Base-by-base conservation (phyloP, 2,329 filamentous ascomycete species). In the Botrytis elliptica region DNA sequence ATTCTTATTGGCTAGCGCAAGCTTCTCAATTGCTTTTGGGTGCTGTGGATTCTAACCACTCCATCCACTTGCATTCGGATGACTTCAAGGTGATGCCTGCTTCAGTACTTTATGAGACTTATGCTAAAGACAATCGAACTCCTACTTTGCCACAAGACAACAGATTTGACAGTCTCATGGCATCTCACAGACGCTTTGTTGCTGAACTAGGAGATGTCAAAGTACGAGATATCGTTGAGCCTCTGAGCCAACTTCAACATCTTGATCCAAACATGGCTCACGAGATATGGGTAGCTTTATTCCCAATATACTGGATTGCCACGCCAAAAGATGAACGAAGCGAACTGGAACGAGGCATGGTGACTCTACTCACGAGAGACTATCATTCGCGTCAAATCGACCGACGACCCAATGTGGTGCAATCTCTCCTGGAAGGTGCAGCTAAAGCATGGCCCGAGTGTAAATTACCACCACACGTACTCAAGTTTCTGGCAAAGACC, bases 1-100 rank as follows among this genome's bases (percentile, higher is more conserved):
- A 99, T 78, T 97, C 93, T 1, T 99, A 97, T 84, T 99, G 97
- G 97, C 86, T 99, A 68, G 92, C 94, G 59, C 96, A 99, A 83
- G 95, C 97, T 49, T 94, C 94, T 29, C 96, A 99, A 79, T 86
- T 99, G 59, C 89, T 99, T 73, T 89, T 99, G 76, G 95, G 96
- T 25, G 95, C 93, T 10, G 88, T 98, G 60, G 96, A 99, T 81
- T 91, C 93, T 86, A 93, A 92, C 77, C 88, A 88, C n/a, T 86
- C 88, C 22, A 89, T 94, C 44, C 92, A 94, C 77, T 86, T 99
- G 70, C 91, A 98, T 78, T 81, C 87, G 0, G 93, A 97, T 18
- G 96, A 99, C 82, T 95, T 97, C 83, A 92, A 89, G 73, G 88
- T 93, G 14, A 88, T 93, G 76, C 89, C 93, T 1, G 86, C 92